Base-by-base conservation (phyloP, 306 rosid genomes). In the Hippophae gyantsensis region DNA sequence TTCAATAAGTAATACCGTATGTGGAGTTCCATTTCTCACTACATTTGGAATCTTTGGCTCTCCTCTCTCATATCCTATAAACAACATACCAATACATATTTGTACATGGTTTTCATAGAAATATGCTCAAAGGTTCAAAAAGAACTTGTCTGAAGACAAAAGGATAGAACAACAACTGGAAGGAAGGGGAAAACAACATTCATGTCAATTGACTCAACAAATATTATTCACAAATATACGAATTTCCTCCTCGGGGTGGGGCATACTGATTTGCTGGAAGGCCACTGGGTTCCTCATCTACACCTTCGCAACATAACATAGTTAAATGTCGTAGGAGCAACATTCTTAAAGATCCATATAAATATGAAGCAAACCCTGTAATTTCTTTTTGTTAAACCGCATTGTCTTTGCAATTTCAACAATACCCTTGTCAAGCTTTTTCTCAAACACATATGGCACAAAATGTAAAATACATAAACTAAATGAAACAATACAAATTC, bases 251-350 rank as follows among this genome's bases (percentile, higher is more conserved):
- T 79, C 78, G 57, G 53, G 87, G 76, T 7, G 87, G 94, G 60
- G 89, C 87, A 61, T 72, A 70, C 64, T 82, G 86, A 62, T 67
- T 82, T 25, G 93, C 79, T 9, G 89, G 89, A 7, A 87, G 89
- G 9, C 85, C 87, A 18, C 40, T 68, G 74, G 40, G 63, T 65
- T 87, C 96, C 67, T 87, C 96, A 75, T 87, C 96, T 59, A 76
- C 71, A 56, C 82, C 94, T 66, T 87, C 96, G 50, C 94, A 87
- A 72, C 94, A 87, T 70, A 77, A 68, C 96, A 87, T 87, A 53
- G 69, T 89, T 83, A 67, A 56, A 70, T 57, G n/a, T 49, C 38
- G 62, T 62, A 55, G 65, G 69, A 47, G 58, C 68, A 60, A 48
- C 74, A 67, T 50, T 51, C 79, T 76, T 65, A 82, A 69, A 51